Evolutionary conservation across 208 protist genomes (phyloP).

Genomic region (Zelonia costaricensis): DNA sequence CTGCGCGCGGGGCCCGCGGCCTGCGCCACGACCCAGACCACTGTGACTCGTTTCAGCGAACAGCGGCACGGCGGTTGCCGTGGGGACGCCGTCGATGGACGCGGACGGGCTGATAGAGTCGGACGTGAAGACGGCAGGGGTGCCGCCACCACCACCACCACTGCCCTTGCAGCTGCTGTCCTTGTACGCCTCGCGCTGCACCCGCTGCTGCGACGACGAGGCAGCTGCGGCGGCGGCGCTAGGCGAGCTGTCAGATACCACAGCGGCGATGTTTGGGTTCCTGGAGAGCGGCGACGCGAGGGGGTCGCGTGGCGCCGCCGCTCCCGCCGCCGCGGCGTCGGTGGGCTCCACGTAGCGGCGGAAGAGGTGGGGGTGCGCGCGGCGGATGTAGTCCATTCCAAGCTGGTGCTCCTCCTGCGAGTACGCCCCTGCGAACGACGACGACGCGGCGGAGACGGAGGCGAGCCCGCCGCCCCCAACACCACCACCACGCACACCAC

Average conservation of each 20-base stretch:
- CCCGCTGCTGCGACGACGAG: not conserved
- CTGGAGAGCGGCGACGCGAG: not conserved
- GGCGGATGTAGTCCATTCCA: conserved; percentile 65
- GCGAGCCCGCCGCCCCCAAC: not conserved
- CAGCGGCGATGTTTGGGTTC: too few relatives aligned
- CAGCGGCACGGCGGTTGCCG: too few relatives aligned
- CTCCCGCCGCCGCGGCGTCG: not conserved
- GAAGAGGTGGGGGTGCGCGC: conserved; percentile 76
- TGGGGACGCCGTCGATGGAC: too few relatives aligned
- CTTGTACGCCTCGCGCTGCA: not conserved
- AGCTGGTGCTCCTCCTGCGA: conserved; percentile 66
- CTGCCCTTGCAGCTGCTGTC: not conserved
- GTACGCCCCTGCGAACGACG: conserved; percentile 32
- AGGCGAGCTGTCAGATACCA: not conserved
- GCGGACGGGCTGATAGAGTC: too few relatives aligned
- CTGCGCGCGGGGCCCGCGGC: too few relatives aligned
- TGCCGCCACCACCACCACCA: too few relatives aligned
- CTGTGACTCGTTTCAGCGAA: too few relatives aligned
- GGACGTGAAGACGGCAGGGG: too few relatives aligned
- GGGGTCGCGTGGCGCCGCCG: too few relatives aligned
- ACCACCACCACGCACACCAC: not conserved
- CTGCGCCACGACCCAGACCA: not conserved
- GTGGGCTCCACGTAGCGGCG: conserved; percentile 25
- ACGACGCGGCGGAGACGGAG: not conserved
- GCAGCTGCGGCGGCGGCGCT: not conserved